Conservation (phyloP, 768 basidiomycete genomes). For the Collybia sordida region DNA sequence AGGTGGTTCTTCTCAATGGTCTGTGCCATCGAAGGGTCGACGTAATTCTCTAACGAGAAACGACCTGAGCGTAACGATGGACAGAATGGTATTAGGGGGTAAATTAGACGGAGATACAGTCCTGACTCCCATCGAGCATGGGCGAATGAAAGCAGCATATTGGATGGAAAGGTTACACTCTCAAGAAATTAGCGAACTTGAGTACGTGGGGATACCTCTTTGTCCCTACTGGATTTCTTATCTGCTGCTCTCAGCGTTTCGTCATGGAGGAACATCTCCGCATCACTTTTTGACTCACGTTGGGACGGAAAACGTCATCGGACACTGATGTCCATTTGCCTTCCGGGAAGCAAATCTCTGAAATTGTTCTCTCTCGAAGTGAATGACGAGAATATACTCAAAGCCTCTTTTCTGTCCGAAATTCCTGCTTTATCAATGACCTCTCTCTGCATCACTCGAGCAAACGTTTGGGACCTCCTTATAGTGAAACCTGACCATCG, state of each 20-base stretch:
- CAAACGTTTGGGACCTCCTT: constrained; percentile 66
- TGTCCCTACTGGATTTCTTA: not conserved
- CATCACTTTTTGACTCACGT: constrained; percentile 63
- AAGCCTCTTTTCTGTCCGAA: constrained; percentile 35
- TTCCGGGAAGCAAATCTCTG: constrained; percentile 44
- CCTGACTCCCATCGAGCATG: constrained; percentile 49
- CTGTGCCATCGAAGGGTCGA: constrained; percentile 28
- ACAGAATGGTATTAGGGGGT: constrained; percentile 66
- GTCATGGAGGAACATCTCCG: constrained; percentile 48
- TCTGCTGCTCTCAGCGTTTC: constrained; percentile 29
- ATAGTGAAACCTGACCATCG: constrained; percentile 56
- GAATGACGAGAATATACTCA: constrained; percentile 39
- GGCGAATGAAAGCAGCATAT: constrained; percentile 67
- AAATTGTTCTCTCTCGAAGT: constrained; percentile 50
- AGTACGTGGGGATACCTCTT: constrained; percentile 41
- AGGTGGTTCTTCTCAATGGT: constrained; percentile 30
- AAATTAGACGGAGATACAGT: constrained; percentile 41
- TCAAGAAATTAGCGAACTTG: constrained; percentile 41
- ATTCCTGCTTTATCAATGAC: constrained; percentile 49
- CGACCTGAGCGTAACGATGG: constrained; percentile 60
- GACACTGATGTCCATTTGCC: constrained; percentile 54
- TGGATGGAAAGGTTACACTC: constrained; percentile 68
- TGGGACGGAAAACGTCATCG: constrained; percentile 55
- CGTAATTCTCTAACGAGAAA: constrained; percentile 51
- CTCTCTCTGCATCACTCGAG: constrained; percentile 63